These are phyloP conservation scores for Coemansia sp. DNA, from an alignment of 192 early-diverging fungal genomes.

Conservation along the genomic window DNA sequence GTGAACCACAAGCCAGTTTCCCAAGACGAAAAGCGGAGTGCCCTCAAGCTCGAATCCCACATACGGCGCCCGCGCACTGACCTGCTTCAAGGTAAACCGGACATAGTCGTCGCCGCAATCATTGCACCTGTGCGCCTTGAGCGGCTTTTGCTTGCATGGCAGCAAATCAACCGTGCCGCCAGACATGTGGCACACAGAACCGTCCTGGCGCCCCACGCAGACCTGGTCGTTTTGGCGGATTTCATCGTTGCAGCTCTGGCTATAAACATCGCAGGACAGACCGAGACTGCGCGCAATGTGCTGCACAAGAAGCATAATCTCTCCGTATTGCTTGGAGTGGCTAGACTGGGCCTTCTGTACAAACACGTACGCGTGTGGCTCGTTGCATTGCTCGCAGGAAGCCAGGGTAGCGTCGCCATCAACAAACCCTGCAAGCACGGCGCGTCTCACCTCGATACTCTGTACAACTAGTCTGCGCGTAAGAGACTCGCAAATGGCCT, in stretches of 20 bases:
- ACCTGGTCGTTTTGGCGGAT: background rate
- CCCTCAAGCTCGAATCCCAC: slow-evolving; percentile 32
- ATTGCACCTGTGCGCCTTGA: background rate
- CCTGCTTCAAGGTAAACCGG: slow-evolving; percentile 3
- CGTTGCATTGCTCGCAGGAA: slow-evolving; percentile 2
- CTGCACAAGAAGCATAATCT: slow-evolving; percentile 10
- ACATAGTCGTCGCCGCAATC: background rate
- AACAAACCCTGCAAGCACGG: slow-evolving; percentile 13
- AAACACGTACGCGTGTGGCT: slow-evolving; percentile 4
- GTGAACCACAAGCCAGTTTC: slow-evolving; percentile 36
- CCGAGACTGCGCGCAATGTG: slow-evolving; percentile 14
- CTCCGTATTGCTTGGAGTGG: slow-evolving; percentile 1
- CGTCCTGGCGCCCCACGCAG: too few species aligned
- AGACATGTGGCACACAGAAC: background rate
- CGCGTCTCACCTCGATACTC: slow-evolving; percentile 6
- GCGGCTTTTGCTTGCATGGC: slow-evolving; percentile 11
- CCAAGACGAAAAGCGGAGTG: slow-evolving; percentile 32
- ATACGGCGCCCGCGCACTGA: slow-evolving; percentile 20
- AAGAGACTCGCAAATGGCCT: background rate
- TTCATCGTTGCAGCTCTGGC: background rate
- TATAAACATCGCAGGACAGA: slow-evolving; percentile 11
- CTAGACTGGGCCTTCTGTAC: slow-evolving; percentile 4
- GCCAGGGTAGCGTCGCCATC: slow-evolving; percentile 1
- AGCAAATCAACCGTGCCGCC: slow-evolving; percentile 10
- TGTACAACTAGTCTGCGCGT: background rate